Evolutionary conservation across 176 grass and related monocot species (phyloP).

Genomic region (Themeda triandra): DNA sequence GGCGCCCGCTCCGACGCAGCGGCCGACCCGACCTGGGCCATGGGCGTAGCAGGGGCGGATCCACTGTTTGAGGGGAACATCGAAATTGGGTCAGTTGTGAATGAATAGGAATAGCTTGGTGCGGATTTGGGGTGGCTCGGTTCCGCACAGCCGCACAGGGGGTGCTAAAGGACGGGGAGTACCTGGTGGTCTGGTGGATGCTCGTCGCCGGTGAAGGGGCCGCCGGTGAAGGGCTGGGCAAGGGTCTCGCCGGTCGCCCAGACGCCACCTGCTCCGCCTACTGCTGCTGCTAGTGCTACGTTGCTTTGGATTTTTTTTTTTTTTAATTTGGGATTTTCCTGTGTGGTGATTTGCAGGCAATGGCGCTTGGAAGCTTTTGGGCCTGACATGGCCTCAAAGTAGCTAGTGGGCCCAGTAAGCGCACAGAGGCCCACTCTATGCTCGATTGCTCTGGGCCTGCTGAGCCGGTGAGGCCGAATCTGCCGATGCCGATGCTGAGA

Average conservation of each 20-base stretch:
- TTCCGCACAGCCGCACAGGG: not conserved
- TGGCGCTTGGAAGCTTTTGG: too few relatives aligned
- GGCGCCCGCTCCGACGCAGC: not conserved
- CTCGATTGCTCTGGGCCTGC: too few relatives aligned
- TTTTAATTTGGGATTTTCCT: too few relatives aligned
- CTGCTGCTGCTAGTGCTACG: too few relatives aligned
- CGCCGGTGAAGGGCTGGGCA: not conserved
- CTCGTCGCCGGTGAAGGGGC: not conserved
- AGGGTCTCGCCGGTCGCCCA: not conserved
- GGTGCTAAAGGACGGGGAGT: not conserved
- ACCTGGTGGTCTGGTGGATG: not conserved
- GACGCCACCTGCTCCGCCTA: too few relatives aligned
- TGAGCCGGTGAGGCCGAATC: too few relatives aligned
- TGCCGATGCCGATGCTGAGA: too few relatives aligned
- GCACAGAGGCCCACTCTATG: too few relatives aligned
- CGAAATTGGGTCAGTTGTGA: not conserved
- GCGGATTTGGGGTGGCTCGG: not conserved
- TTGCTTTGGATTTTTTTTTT: too few relatives aligned
- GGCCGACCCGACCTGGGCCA: not conserved
- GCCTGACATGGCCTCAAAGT: too few relatives aligned
- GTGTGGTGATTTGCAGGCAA: too few relatives aligned
- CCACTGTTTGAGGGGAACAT: not conserved
- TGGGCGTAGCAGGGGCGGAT: not conserved
- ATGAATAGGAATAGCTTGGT: not conserved
- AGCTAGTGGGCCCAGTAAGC: too few relatives aligned